Evolutionary conservation across 2,329 filamentous ascomycete species (phyloP), one percentile per base, ranked within the genome.

Genomic region (Phoma sp.): DNA sequence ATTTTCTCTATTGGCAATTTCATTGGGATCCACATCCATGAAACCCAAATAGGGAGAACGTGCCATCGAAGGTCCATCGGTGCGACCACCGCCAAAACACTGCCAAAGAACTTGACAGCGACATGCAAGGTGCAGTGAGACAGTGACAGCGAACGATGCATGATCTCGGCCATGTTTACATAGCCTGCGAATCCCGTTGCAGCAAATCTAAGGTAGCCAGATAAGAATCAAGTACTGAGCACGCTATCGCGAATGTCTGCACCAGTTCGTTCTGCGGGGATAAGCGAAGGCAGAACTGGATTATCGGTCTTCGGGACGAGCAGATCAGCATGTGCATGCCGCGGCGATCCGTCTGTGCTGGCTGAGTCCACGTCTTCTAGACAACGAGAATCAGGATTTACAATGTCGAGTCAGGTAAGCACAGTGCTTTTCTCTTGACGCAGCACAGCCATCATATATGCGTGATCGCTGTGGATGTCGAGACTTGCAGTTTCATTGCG

Each of bases 251-350:
- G 18, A 42, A 50, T 9, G 26, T 25, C 28, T 33, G 21, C 17
- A 38, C 18, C 39, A 29, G 32, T 33, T 40, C 23, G 37, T 50
- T 50, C 42, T 23, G 18, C 45, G 45, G 46, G 48, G 46, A 30
- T 40, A 33, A 53, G 43, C 39, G 56, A 34, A 57, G 32, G 39
- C 38, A 61, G 56, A 55, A 56, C 53, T 53, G 50, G 61, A 50
- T 56, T 45, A 18, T 42, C 53, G 43, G 53, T 52, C 49, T 40
- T 43, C 59, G 47, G 62, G 43, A 54, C 33, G 39, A 54, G 46
- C 33, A 61, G 62, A 64, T 65, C 62, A 42, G 37, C 46, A 49
- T 45, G 53, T 47, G 51, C 45, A 39, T 46, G 40, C 42, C 37
- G 32, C 43, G 49, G 52, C 47, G 55, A 59, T 61, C 53, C 30